Base-by-base conservation (phyloP, 768 basidiomycete genomes). In the Termitomyces sp. region DNA sequence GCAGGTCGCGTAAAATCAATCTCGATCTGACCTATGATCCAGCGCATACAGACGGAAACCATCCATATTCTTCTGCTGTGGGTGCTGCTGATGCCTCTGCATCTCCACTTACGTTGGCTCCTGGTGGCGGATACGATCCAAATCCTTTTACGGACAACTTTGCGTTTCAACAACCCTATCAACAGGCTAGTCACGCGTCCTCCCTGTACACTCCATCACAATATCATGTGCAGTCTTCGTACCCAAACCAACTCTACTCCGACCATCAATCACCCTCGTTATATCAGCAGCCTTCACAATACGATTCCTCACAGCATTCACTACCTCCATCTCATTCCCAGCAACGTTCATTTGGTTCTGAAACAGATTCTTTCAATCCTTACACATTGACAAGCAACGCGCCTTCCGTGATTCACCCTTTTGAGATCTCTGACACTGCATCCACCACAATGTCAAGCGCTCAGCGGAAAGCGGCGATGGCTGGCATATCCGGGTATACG, bases 381-480 rank as follows among this genome's bases (percentile, higher is more conserved):
- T 64, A 67, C 46, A 28, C 45, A 15, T 57, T 61, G 41, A 60
- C 54, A 30, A 40, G 10, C 49, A 53, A 55, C n/a, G 57, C 61
- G 17, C 64, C 64, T 51, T 58, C 65, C 11, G 54, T 52, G 26
- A 59, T 62, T 53, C 51, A 64, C 40, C 67, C 64, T 17, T 66
- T 66, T 41, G 60, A 55, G 35, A 44, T 45, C 30, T 60, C 63
- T 19, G 64, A 67, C 24, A 58, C 54, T 17, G 48, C 54, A 12
- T 61, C 69, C 14, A 57, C 60, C 34, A 60, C 65, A 7, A 60
- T 66, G 50, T 76, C 82, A 1, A 68, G 72, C 40, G 70, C 72
- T 32, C 77, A 76, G 44, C 73, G 77, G 32, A 87, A 86, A 65
- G 82, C 82, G 9, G 74, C 74, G 2, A 74, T 78, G 75, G 80